Evolutionary conservation across 148 eudicot genomes (phyloP), one percentile per base, ranked within the genome.

Genomic region (Polygonum maritimum): DNA sequence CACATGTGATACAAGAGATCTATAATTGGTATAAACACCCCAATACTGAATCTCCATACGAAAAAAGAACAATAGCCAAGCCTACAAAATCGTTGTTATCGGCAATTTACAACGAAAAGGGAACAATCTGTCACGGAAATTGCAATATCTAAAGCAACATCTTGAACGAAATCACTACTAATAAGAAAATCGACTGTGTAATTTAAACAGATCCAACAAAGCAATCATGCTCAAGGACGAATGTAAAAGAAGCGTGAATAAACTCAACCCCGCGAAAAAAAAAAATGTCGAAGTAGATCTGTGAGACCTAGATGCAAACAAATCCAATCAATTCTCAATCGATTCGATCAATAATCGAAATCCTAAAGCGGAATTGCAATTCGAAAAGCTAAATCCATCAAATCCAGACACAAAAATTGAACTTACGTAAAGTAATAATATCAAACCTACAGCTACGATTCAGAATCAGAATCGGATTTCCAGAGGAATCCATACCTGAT

Each of bases 401-500:
- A 26, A 60, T 22, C 33, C 10, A 16, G 21, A 33, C 10, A 7
- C 8, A 4, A 36, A 36, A 67, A 36, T 9, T 14, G 10, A 35
- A 31, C 38, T 54, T 54, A 60, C 5, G 36, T 12, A 60, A 60
- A 14, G 44, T n/a, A 65, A 65, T 36, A 44, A 67, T 67, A 45
- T 38, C 15, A 7, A 67, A 18, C 71, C 71, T 11, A 67, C 44
- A 67, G 18, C 71, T 36, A 67, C 71, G 38, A 65, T 65, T 65
- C n/a, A 35, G 38, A 67, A 65, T 31, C 71, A 6, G 11, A 36
- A 35, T 35, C 38, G 71, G 71, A 12, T 36, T 7, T 67, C 1
- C 9, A 67, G 45, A 38, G 15, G 12, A 0, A 58, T 48, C n/a
- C 4, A 45, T 67, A 40, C 74, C 63, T 72, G 76, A 84, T 77